Evolutionary conservation across 2,329 filamentous ascomycete species (phyloP).

Genomic region (Talaromyces sp.): DNA sequence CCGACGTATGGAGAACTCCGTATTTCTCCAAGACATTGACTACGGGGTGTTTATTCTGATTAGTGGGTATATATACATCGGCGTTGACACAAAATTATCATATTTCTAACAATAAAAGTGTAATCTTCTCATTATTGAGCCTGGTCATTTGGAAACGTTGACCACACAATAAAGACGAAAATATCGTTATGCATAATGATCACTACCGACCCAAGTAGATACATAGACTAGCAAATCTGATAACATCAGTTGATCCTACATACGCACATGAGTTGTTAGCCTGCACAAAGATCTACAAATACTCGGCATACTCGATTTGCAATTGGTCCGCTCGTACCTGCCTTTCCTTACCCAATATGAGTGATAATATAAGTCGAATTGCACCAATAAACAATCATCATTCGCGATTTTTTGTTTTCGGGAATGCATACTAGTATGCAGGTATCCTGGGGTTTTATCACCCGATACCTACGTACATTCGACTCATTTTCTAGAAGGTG

Average conservation of each 20-base stretch:
- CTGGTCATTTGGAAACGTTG: not conserved
- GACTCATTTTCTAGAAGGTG: slow-evolving; percentile 9
- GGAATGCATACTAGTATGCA: not conserved
- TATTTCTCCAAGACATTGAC: not conserved
- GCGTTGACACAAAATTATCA: too few species aligned
- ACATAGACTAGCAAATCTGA: not conserved
- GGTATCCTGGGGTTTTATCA: not conserved
- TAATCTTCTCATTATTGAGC: not conserved
- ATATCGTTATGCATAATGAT: not conserved
- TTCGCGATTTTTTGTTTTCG: not conserved
- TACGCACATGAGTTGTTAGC: not conserved
- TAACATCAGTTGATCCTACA: not conserved
- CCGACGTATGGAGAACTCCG: not conserved
- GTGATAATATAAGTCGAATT: not conserved
- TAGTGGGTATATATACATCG: not conserved
- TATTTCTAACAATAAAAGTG: too few species aligned
- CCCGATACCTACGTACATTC: not conserved
- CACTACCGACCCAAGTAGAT: too few species aligned
- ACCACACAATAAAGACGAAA: not conserved
- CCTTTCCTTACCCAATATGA: not conserved
- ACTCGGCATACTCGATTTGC: not conserved
- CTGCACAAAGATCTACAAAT: not conserved
- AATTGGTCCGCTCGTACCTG: not conserved
- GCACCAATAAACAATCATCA: not conserved
- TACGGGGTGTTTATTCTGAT: not conserved